A percentile compares a stretch with the other conserved stretches of the same genome.
Conservation (phyloP, 2,329 filamentous ascomycete genomes). For the Fusarium metavorans region DNA sequence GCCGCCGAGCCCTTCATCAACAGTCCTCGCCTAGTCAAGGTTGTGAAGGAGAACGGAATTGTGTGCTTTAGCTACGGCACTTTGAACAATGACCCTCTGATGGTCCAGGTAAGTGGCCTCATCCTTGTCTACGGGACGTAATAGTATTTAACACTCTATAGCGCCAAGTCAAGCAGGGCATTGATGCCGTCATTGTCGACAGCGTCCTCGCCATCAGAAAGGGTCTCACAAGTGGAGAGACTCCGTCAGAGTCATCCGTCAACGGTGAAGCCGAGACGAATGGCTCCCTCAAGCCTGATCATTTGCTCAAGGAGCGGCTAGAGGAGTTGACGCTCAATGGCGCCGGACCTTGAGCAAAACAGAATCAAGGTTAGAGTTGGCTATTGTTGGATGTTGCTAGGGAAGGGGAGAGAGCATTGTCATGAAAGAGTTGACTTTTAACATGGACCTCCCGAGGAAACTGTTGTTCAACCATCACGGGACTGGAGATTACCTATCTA, state of each 20-base stretch:
- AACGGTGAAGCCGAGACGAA: slow-evolving; percentile 28
- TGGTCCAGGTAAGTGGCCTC: slow-evolving; percentile 78
- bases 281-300: slow-evolving; percentile 26
- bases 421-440: slow-evolving; percentile 14
- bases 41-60: slow-evolving; percentile 93
- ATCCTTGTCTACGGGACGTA: background rate
- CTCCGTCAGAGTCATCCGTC: slow-evolving; percentile 21
- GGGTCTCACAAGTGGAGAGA: slow-evolving; percentile 72
- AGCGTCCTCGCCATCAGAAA: slow-evolving; percentile 93
- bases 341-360: slow-evolving; percentile 23
- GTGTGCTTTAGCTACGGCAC: slow-evolving; percentile 96
- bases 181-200: slow-evolving; percentile 98
- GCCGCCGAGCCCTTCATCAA: slow-evolving; percentile 90
- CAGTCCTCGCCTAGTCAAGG: slow-evolving; percentile 87
- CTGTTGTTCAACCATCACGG: slow-evolving; percentile 19
- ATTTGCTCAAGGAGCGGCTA: slow-evolving; percentile 35
- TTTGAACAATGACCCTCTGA: slow-evolving; percentile 86
- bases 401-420: slow-evolving; percentile 7
- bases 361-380: slow-evolving; percentile 4
- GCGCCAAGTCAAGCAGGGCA: slow-evolving; percentile 93
- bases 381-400: background rate
- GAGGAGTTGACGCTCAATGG: slow-evolving; percentile 40
- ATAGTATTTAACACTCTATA: slow-evolving; percentile 51
- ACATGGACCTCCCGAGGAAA: slow-evolving; percentile 3
- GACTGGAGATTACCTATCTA: background rate